Base-by-base conservation (phyloP, 1,284 basidiomycete genomes). In the Schizophyllum commune region DNA sequence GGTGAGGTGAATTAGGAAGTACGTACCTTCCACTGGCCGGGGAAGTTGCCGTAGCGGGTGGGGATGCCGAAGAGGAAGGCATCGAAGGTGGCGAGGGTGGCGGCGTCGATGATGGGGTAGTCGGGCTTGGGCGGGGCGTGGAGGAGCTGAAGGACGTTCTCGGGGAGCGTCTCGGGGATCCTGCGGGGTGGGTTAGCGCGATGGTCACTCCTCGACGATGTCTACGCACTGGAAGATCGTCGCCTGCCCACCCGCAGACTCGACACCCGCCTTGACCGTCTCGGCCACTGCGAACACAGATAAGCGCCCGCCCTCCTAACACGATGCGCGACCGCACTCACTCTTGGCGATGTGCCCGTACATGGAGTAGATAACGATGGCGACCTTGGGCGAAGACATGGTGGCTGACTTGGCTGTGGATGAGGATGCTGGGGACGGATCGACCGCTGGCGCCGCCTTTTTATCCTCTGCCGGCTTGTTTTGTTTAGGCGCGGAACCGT, bases 81-180 rank as follows among this genome's bases (percentile, higher is more conserved):
- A 66, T 91, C 87, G 70, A 81, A 89, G 59, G 86, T 74, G 62
- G 77, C 74, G 66, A 97, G 80, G 61, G 86, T 81, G 5, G 80
- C 77, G 54, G 89, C 83, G 17, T 78, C 79, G 71, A 95, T 79
- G 70, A 90, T 70, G 54, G 92, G 91, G 78, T 91, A 91, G 65
- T 80, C 76, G 63, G 85, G 80, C 71, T 88, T 89, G 52, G 86
- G 69, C 8, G 88, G 84, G 0, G 91, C 94, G 76, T 89, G 75
- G 84, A 97, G 85, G 76, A 87, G 84, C 63, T 72, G 72, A 61
- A 96, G 80, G 63, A 97, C 77, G 27, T 93, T 89, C n/a, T 84
- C 74, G 2, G 88, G 72, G 61, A 96, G 87, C 7, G 93, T 97
- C 79, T 98, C 95, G 60, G 86, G 76, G 68, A 96, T 85, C 73